Evolutionary conservation across 1,139 yeast genomes (phyloP).

Genomic region (Eremothecium coryli): DNA sequence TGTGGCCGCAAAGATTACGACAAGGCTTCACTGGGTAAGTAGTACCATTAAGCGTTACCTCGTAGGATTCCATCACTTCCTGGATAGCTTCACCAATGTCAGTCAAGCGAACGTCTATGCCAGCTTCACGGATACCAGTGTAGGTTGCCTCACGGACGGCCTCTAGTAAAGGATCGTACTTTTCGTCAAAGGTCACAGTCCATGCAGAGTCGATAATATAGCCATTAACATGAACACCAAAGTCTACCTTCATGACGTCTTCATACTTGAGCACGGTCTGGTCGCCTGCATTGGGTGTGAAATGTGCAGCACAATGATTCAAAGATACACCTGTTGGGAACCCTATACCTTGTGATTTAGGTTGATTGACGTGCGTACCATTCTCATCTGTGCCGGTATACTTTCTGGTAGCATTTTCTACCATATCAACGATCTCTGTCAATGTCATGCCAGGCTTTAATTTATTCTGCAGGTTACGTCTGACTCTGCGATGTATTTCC

Average conservation of each 20-base stretch:
- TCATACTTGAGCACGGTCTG: conserved; percentile 67
- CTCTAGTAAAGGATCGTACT: conserved; percentile 65
- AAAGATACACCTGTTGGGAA: conserved; percentile 94
- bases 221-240: conserved; percentile 97
- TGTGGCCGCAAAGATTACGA: conserved; percentile 90
- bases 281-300: conserved; percentile 95
- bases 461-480: conserved; percentile 64
- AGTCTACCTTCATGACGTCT: conserved; percentile 94
- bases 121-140: conserved; percentile 87
- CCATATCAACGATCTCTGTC: conserved; percentile 80
- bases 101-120: conserved; percentile 89
- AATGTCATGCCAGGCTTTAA: conserved; percentile 89
- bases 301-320: conserved; percentile 95
- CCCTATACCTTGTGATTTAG: conserved; percentile 69
- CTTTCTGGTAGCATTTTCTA: conserved; percentile 76
- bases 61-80: conserved; percentile 96
- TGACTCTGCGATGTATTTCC: conserved; percentile 86
- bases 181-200: conserved; percentile 80
- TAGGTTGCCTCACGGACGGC: conserved; percentile 92
- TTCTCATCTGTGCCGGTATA: conserved; percentile 56
- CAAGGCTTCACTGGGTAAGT: conserved; percentile 79
- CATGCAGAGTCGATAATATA: conserved; percentile 91
- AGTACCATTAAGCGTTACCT: conserved; percentile 82
- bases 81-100: conserved; percentile 95
- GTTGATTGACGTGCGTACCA: conserved; percentile 30